Evolutionary conservation across 202 grass and related monocot species (phyloP).

Genomic region (Zizania palustris): DNA sequence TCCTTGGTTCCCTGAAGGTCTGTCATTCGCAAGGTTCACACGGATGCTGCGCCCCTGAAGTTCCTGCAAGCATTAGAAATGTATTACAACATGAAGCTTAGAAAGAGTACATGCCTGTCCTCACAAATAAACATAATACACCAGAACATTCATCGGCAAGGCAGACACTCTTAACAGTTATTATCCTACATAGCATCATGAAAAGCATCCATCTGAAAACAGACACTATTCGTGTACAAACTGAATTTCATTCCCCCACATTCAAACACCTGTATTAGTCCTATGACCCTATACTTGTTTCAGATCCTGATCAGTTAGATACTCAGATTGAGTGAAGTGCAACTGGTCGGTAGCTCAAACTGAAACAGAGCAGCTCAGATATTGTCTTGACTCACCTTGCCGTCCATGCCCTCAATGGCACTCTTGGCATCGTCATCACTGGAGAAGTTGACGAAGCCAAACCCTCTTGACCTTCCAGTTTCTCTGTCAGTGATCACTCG

Average conservation of each 20-base stretch:
- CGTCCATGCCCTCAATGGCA: conserved; percentile 67
- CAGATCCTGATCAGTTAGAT: neutral
- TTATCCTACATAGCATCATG: neutral
- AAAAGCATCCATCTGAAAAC: neutral
- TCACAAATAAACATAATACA: neutral
- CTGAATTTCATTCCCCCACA: neutral
- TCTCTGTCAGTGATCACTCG: conserved; percentile 74
- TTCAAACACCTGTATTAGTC: neutral
- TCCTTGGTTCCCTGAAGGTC: conserved; percentile 44
- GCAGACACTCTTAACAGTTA: neutral
- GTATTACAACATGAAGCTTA: neutral
- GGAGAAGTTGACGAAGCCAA: conserved; percentile 77
- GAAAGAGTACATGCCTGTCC: neutral
- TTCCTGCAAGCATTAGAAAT: conserved; percentile 50
- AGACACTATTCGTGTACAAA: neutral
- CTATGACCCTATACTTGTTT: neutral
- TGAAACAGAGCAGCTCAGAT: neutral
- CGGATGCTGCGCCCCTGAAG: conserved; percentile 63
- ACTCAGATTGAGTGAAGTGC: neutral
- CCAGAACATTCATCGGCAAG: neutral
- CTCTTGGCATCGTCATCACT: conserved; percentile 43
- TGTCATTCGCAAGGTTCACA: conserved; percentile 79
- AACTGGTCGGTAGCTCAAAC: neutral
- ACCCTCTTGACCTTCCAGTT: conserved; percentile 77
- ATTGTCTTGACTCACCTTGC: conserved; percentile 54